phyloP scores from a whole-genome alignment of 1,284 basidiomycete species.

The Ganoderma sinense region DNA sequence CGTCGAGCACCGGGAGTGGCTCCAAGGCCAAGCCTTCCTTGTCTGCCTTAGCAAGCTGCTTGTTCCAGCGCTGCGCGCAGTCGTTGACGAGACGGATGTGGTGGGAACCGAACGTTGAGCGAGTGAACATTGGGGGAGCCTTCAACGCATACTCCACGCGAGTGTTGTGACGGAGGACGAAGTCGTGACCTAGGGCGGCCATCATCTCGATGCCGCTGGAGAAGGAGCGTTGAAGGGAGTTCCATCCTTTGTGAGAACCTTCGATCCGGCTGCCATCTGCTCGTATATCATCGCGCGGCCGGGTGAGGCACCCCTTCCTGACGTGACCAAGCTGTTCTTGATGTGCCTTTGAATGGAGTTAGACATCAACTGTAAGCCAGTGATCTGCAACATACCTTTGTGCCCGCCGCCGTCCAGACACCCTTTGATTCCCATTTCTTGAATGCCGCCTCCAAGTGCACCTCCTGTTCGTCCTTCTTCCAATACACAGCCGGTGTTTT shows the following conservation, averaged over 20 bases:
- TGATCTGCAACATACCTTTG: background rate
- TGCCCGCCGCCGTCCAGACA: slow-evolving; percentile 30
- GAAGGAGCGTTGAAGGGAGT: slow-evolving; percentile 29
- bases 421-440: slow-evolving; percentile 14
- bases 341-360: background rate
- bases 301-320: slow-evolving; percentile 35
- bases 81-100: slow-evolving; percentile 16
- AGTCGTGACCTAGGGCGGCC: slow-evolving; percentile 13
- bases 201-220: slow-evolving; percentile 35
- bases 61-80: slow-evolving; percentile 11
- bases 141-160: slow-evolving; percentile 3
- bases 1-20: background rate
- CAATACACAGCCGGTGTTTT: slow-evolving; percentile 12
- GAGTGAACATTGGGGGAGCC: background rate
- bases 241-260: slow-evolving; percentile 36
- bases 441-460: slow-evolving; percentile 6
- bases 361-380: background rate
- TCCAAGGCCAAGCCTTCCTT: background rate
- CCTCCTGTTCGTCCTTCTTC: slow-evolving; percentile 26
- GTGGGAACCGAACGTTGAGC: slow-evolving; percentile 11
- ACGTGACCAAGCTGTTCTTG: slow-evolving; percentile 36
- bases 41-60: background rate
- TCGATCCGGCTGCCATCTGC: slow-evolving; percentile 33
- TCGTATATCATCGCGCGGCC: slow-evolving; percentile 30
- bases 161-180: slow-evolving; percentile 11